Percentiles rank a stretch among this genome's conserved stretches.
Conservation (phyloP, 2,329 filamentous ascomycete genomes). For the Byssothecium circinans region DNA sequence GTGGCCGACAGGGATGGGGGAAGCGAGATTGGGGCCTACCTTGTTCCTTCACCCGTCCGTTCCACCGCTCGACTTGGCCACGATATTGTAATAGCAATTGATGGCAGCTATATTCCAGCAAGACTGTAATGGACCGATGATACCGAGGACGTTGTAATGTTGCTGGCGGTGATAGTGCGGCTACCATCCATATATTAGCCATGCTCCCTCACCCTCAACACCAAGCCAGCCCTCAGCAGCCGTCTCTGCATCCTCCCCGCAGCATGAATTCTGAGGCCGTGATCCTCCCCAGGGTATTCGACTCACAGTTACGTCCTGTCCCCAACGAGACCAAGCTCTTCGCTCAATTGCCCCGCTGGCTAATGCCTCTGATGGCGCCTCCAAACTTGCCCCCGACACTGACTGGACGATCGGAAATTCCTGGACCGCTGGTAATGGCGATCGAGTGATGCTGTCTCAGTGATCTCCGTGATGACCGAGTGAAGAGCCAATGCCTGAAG, state of each 20-base stretch:
- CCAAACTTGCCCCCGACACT: too few species aligned
- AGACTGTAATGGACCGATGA: too few species aligned
- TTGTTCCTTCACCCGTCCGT: slow-evolving; percentile 16
- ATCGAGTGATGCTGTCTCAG: slow-evolving; percentile 23
- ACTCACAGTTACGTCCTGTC: slow-evolving; percentile 9
- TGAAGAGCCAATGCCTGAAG: slow-evolving; percentile 30
- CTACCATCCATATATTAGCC: slow-evolving; percentile 34
- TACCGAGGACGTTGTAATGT: too few species aligned
- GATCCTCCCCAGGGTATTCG: background rate
- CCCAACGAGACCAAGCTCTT: slow-evolving; percentile 15
- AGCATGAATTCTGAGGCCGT: slow-evolving; percentile 17
- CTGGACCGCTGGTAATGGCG: background rate
- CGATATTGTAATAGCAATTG: too few species aligned
- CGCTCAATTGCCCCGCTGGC: slow-evolving; percentile 23
- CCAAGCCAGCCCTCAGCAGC: background rate
- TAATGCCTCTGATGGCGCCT: too few species aligned
- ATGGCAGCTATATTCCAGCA: too few species aligned
- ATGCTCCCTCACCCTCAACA: slow-evolving; percentile 23
- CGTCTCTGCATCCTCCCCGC: slow-evolving; percentile 2
- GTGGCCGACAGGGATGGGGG: slow-evolving; percentile 37
- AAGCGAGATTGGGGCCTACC: slow-evolving; percentile 41
- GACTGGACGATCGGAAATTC: background rate
- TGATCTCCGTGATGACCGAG: slow-evolving; percentile 20
- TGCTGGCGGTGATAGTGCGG: background rate
- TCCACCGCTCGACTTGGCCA: slow-evolving; percentile 19